phyloP scores from a whole-genome alignment of 768 basidiomycete genomes.

The Mycena crocata region DNA sequence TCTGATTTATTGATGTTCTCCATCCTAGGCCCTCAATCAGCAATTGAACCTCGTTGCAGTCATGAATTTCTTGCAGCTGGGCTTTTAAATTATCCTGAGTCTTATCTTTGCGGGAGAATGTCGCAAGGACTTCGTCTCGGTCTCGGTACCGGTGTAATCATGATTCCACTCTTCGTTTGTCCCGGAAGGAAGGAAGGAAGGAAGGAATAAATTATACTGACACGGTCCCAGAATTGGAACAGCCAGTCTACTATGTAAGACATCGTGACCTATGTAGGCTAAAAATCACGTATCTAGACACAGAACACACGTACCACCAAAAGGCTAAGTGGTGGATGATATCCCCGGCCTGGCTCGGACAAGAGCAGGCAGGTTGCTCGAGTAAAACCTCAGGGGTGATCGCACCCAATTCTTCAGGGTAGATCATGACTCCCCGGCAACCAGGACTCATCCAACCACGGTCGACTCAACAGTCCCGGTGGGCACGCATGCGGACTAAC shows the following conservation, averaged over 20 bases:
- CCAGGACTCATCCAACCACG: constrained; percentile 1
- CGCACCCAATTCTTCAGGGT: constrained; percentile 4
- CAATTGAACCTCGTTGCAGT: too few species aligned
- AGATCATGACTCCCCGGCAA: constrained; percentile 7
- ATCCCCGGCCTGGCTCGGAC: constrained; percentile 18
- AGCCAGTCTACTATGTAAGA: neutral
- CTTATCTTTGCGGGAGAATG: too few species aligned
- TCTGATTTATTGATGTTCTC: too few species aligned
- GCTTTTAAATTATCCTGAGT: too few species aligned
- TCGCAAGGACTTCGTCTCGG: too few species aligned
- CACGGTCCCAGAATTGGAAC: too few species aligned
- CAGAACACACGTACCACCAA: constrained; percentile 22
- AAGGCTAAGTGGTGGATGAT: neutral
- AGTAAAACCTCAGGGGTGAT: constrained; percentile 3
- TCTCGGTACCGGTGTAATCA: neutral
- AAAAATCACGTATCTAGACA: constrained; percentile 13
- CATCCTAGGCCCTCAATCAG: too few species aligned
- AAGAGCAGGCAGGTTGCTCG: constrained; percentile 11
- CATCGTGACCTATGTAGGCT: constrained; percentile 13
- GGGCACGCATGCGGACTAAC: constrained; percentile 16
- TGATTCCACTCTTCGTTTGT: neutral
- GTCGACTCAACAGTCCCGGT: constrained; percentile 18
- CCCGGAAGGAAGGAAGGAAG: too few species aligned
- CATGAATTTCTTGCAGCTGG: too few species aligned
- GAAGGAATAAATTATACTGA: too few species aligned